A percentile compares a stretch with the other conserved stretches of the same genome.
phyloP scores from a whole-genome alignment of 139 green algal species.

The Desmodesmus armatus region DNA sequence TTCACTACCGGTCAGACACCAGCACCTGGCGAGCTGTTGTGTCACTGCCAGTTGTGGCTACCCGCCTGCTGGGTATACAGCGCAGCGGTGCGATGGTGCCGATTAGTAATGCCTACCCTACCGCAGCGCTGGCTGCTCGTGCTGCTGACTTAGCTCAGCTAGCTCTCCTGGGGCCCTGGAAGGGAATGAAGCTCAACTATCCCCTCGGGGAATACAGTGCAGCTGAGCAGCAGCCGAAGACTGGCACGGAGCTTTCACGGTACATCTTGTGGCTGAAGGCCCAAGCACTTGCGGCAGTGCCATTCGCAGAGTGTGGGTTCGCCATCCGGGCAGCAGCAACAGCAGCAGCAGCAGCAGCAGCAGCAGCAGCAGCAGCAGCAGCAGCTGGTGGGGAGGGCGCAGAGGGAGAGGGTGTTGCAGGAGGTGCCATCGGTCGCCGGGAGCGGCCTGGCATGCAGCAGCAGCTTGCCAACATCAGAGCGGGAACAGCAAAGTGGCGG shows the following conservation, averaged over 20 bases:
- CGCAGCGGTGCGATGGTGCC: background rate
- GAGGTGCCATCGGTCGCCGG: background rate
- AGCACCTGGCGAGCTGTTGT: background rate
- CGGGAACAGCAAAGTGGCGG: too few relatives aligned
- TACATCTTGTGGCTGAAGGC: background rate
- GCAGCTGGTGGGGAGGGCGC: background rate
- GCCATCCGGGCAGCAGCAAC: background rate
- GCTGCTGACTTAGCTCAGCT: conserved; percentile 22
- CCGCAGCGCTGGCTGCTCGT: background rate
- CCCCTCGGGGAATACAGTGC: conserved; percentile 3
- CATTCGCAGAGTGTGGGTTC: conserved; percentile 10
- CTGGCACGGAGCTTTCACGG: background rate
- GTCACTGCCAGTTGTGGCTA: background rate
- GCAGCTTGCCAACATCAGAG: too few relatives aligned
- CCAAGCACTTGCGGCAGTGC: background rate
- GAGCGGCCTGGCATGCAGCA: too few relatives aligned
- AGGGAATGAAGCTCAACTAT: conserved; percentile 23
- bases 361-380: background rate
- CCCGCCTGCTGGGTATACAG: background rate
- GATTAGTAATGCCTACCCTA: background rate
- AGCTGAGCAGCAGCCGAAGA: conserved; percentile 13
- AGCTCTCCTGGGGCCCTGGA: background rate
- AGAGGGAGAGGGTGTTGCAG: background rate
- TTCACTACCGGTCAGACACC: background rate
- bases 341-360: background rate